Base-by-base conservation (phyloP, 2,329 filamentous ascomycete species). In the Zopfia rhizophila region DNA sequence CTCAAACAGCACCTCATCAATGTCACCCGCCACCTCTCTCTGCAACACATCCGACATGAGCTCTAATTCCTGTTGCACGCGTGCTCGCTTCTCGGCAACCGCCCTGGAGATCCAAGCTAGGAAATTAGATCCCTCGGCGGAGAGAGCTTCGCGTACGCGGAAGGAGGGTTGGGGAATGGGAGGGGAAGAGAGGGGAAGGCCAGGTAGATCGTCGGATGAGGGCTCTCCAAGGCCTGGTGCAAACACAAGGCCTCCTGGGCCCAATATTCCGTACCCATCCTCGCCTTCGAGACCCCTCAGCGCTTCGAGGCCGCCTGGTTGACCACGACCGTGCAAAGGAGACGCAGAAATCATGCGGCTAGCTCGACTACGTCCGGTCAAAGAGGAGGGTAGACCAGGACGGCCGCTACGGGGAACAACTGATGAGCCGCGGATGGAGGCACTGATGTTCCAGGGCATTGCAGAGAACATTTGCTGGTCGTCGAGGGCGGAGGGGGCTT, bases 401-500 rank as follows among this genome's bases (percentile, higher is more conserved):
- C 73, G 76, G 22, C 64, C 69, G 39, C 73, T 75, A 14, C 68
- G 69, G 38, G 70, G 65, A 30, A 69, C 58, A 14, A 59, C 69
- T 19, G 69, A 75, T 27, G 82, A 85, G 39, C 79, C 79, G 39
- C 78, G 75, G 4, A 78, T 61, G 2, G 82, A 84, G 3, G 80
- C 77, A 6, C 77, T 82, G 31, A 81, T 72, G 53, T 89, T 89
- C 86, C 86, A 89, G 8, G 86, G 86, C 78, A 89, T 84, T n/a
- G 80, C 73, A 4, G 81, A 83, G 17, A 83, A 82, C 19, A 82
- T 80, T 35, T 86, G 81, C 40, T 86, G 82, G 47, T 95, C 88
- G 4, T 84, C 82, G 40, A 94, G 79, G 6, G 83, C 81, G 1
- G 82, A 79, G 1, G 78, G 82, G 1, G 82, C 87, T 29, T 89